Base-by-base conservation (phyloP, 2,329 filamentous ascomycete genomes). In the Trichoderma atroviride region DNA sequence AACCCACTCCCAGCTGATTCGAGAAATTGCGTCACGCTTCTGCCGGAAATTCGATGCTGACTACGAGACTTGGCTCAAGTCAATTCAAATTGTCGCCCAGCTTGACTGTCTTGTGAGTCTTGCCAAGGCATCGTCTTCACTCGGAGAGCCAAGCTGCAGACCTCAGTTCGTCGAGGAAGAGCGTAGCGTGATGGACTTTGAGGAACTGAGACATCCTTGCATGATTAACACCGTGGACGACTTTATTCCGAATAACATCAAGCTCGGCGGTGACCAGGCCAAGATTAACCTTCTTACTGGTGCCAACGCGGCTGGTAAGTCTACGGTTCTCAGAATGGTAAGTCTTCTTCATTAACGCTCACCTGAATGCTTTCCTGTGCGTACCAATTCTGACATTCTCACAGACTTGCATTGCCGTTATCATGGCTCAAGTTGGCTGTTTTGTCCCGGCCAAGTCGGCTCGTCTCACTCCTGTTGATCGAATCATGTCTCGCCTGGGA, bases 401-500 rank as follows among this genome's bases (percentile, higher is more conserved):
- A 11, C 59, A 93, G 91, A 96, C 95, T 3, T 99, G 96, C 76
- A 89, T 96, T 59, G 96, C 96, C 0, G 95, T 97, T 61, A 98
- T 99, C 74, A 94, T 99, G 88, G 96, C 96, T 0, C 96, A 99
- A 78, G 91, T 99, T 35, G 96, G 96, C 68, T 97, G 95, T 79
- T 92, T 97, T 74, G 89, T 99, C 1, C 96, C 96, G 1, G 94
- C 93, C 70, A 84, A 87, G 22, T 93, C 90, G 3, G 96, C 96
- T 1, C 89, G 87, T 3, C 85, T 99, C 56, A 98, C 95, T 0
- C 95, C 96, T 0, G 89, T 97, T 3, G 96, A 99, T 78, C 92
- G 96, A 67, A 98, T 99, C 83, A 99, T 99, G 96, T 98, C 95
- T 11, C 93, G 96, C 57, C 88, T 99, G 0, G 96, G 96, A 11